Evolutionary conservation across 2,329 filamentous ascomycete genomes (phyloP), one percentile per base, ranked within the genome.

Genomic region (Sordariomycetes sp.): DNA sequence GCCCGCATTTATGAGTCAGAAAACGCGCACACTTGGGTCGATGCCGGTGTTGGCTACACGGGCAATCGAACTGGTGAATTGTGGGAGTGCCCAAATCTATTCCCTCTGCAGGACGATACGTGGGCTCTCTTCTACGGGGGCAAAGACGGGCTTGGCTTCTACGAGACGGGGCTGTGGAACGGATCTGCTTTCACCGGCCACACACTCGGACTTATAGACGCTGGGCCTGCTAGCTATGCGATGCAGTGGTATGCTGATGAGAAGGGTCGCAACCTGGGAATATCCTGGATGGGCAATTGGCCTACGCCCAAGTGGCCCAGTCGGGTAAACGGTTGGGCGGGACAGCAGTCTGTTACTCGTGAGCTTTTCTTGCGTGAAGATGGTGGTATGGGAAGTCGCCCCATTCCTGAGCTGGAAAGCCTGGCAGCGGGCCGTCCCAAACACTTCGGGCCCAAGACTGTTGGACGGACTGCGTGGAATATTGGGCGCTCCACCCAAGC

Each of bases 191-290:
- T 50, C 33, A 44, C 19, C 11, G 44, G 43, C 38, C 46, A 49
- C 36, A 48, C 47, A 38, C 40, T 36, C 7, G 48, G 46, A 2
- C 43, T 47, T 17, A 18, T 50, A 12, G 46, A 50, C 28, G 41
- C 38, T 24, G 46, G 48, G 20, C 48, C 48, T 24, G 41, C 42
- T n/a, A 48, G 44, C 38, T 50, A 50, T 31, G 46, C 51, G 4
- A 46, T 44, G 42, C 51, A 54, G 39, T 51, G 49, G 51, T 54
- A 51, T 39, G 36, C 45, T 27, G 51, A 54, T 35, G 42, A 45
- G 16, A 30, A 40, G 5, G 51, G 51, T 2, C 50, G 47, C 28
- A 34, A 48, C 34, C 39, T 50, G 16, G 44, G 41, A 32, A 45
- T 50, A 33, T 42, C 38, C 20, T 50, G 48, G 48, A 47, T 48